Evolutionary conservation across 305 asterid genomes (phyloP), one percentile per base, ranked within the genome.

Genomic region (Fraxinus albicans): DNA sequence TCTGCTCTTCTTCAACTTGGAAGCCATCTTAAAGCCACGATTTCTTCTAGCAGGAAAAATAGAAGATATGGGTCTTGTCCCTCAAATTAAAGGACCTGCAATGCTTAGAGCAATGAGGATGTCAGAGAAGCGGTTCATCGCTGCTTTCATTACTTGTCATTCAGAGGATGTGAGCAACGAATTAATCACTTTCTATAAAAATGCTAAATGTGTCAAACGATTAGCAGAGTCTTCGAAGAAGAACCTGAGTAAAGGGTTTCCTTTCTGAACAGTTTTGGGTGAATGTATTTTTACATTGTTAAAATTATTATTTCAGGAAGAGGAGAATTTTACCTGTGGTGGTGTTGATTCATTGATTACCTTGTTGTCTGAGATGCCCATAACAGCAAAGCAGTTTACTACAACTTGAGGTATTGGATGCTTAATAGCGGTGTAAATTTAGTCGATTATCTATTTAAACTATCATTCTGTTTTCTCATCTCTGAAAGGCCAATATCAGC

Each of bases 191-290:
- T 88, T 74, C 60, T 94, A 88, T 60, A 84, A 23, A 33, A 79
- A 79, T 21, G 93, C 93, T 69, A 94, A 92, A 89, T 77, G 90
- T 65, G 89, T 93, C 29, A 89, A 86, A 86, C 84, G 97, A 69
- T 90, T 94, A 83, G 98, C 95, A 0, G 97, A 87, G 84, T 89
- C 97, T 44, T 92, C 94, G 6, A 93, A 87, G 93, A 93, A 86
- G 88, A 79, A 50, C 82, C 34, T 23, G 7, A 83, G 9, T 81
- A 83, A 80, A 86, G 94, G 95, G 72, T 94, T 94, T 63, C 96
- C 94, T 33, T 93, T 93, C 84, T 92, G 92, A 92, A 80, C 47
- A 42, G 82, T 77, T 80, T 65, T 58, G 76, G 36, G 29, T 47
- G 12, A 40, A 21, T 23, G 53, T 76, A 4, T 73, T 63, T 60